These are phyloP conservation scores for Protomyces arabidopsidicola DNA, from an alignment of 1,139 yeast species.

Conservation along the genomic window DNA sequence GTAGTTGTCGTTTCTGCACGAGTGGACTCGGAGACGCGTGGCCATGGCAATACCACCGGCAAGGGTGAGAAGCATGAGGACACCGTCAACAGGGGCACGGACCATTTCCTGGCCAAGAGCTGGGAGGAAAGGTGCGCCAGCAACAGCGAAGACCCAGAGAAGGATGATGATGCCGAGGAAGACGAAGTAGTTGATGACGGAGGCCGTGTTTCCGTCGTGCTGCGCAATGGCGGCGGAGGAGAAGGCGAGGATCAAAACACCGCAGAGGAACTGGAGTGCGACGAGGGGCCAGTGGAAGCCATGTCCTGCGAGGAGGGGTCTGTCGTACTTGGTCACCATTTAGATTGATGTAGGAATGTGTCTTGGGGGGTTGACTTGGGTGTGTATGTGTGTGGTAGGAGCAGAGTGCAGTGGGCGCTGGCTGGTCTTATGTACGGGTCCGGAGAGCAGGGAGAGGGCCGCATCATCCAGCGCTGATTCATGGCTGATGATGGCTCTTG, in stretches of 20 bases:
- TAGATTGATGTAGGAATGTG: not conserved
- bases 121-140: constrained; percentile 36
- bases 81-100: constrained; percentile 68
- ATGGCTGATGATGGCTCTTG: too few species aligned
- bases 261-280: constrained; percentile 64
- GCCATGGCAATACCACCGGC: constrained; percentile 94
- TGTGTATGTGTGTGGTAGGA: not conserved
- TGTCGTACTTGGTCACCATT: constrained; percentile 27
- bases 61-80: constrained; percentile 85
- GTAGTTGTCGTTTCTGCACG: constrained; percentile 68
- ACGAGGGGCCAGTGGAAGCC: constrained; percentile 49
- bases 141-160: constrained; percentile 71
- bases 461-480: too few species aligned
- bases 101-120: constrained; percentile 78
- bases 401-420: not conserved
- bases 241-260: constrained; percentile 74
- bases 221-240: constrained; percentile 79
- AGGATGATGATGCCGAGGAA: constrained; percentile 84
- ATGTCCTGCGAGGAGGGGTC: constrained; percentile 26
- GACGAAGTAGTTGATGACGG: constrained; percentile 81
- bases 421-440: not conserved
- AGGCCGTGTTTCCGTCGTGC: constrained; percentile 48
- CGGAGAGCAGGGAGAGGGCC: too few species aligned
- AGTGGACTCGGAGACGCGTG: constrained; percentile 78
- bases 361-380: not conserved